phyloP scores from a whole-genome alignment of 139 green algal genomes.

The Picochlorum sp. region DNA sequence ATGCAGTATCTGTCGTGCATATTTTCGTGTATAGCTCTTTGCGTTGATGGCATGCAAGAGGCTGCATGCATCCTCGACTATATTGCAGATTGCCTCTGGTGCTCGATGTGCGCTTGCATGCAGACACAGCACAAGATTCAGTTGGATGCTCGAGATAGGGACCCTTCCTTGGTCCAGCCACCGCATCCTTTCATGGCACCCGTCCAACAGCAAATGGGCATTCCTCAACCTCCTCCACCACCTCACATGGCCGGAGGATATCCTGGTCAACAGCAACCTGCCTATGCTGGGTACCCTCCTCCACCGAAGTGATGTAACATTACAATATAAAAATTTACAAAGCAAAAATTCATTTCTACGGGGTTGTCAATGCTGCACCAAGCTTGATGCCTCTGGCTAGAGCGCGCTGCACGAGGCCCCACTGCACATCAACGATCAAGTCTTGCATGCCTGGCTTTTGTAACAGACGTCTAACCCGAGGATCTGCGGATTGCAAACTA shows the following conservation, averaged over 20 bases:
- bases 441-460: constrained; percentile 48
- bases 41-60: constrained; percentile 1
- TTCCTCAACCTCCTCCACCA: constrained; percentile 5
- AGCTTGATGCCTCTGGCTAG: constrained; percentile 66
- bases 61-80: constrained; percentile 10
- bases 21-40: constrained; percentile 27
- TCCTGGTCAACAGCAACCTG: not conserved
- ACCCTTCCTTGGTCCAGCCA: constrained; percentile 9
- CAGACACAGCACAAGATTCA: constrained; percentile 84
- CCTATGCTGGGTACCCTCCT: constrained; percentile 9
- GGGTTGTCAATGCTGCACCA: constrained; percentile 12
- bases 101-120: constrained; percentile 80
- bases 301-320: not conserved
- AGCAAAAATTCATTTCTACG: not conserved
- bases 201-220: constrained; percentile 21
- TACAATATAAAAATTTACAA: too few species aligned
- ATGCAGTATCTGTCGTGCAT: constrained; percentile 84
- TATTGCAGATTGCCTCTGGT: constrained; percentile 15
- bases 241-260: not conserved
- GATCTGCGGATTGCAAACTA: constrained; percentile 8
- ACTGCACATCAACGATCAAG: constrained; percentile 42
- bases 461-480: constrained; percentile 36
- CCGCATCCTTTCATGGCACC: constrained; percentile 31
- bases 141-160: constrained; percentile 66
- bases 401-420: constrained; percentile 52